Conservation (phyloP, 805 yeast species). For the Blastobotrys terrestris region DNA sequence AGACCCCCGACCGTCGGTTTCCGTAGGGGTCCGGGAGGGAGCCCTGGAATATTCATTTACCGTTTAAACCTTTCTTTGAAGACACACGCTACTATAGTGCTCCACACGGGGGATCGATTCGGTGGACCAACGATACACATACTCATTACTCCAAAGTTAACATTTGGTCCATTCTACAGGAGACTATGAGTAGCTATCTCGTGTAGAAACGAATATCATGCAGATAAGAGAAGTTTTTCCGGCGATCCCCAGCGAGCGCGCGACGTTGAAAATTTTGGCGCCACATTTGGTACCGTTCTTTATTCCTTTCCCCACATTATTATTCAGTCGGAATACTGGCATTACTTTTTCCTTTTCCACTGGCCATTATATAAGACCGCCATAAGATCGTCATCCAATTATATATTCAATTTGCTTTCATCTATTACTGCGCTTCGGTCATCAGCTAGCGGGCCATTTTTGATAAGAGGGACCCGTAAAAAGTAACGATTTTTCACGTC, state of each 20-base stretch:
- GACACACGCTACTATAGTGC: too few species aligned
- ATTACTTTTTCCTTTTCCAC: neutral
- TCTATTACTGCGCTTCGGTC: neutral
- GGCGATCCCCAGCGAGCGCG: neutral
- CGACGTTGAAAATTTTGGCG: neutral
- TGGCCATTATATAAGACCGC: neutral
- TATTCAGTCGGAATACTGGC: neutral
- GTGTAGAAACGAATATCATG: neutral
- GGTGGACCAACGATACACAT: too few species aligned
- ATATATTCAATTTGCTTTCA: neutral
- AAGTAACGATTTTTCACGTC: neutral
- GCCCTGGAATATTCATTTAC: neutral
- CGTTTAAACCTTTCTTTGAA: too few species aligned
- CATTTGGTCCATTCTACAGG: neutral
- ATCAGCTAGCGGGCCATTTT: too few species aligned
- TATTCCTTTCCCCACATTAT: neutral
- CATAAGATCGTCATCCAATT: neutral
- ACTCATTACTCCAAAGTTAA: neutral
- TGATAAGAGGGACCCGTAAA: neutral
- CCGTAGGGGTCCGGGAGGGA: neutral
- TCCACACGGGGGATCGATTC: too few species aligned
- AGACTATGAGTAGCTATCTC: neutral
- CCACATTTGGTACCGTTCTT: neutral
- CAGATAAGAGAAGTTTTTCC: neutral
- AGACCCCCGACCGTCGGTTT: neutral